phyloP scores from a whole-genome alignment of 2,329 filamentous ascomycete genomes.

The Botrytis tulipae region DNA sequence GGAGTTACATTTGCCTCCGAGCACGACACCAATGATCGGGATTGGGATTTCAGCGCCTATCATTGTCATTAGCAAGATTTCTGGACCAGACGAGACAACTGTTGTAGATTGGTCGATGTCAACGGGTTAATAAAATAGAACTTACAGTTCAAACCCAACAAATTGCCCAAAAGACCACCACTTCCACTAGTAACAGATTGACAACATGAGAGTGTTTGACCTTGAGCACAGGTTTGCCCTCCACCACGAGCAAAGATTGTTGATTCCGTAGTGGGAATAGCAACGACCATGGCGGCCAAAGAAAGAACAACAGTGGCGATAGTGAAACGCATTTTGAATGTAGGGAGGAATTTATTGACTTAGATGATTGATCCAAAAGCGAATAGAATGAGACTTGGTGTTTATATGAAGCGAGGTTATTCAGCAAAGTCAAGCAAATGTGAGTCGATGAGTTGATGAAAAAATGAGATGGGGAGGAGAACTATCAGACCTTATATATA shows the following conservation, averaged over 20 bases:
- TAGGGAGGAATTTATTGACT: neutral
- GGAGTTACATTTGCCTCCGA: neutral
- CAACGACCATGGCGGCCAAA: constrained; percentile 28
- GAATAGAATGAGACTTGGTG: neutral
- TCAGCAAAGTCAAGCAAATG: constrained; percentile 16
- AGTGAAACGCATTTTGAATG: constrained; percentile 35
- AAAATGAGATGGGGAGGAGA: neutral
- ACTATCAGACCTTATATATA: neutral
- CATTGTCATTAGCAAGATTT: neutral
- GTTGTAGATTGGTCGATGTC: neutral
- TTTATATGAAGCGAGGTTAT: neutral
- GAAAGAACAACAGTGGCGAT: constrained; percentile 29
- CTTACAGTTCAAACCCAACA: constrained; percentile 1
- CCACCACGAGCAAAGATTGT: constrained; percentile 9
- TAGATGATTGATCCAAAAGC: constrained; percentile 1
- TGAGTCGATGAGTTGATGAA: neutral
- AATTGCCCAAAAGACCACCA: neutral
- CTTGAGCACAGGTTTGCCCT: constrained; percentile 13
- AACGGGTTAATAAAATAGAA: neutral
- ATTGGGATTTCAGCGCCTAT: neutral
- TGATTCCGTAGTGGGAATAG: constrained; percentile 25
- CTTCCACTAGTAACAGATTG: neutral
- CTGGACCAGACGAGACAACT: neutral
- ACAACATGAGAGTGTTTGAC: constrained; percentile 21
- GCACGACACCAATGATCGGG: neutral